Base-by-base conservation (phyloP, 1,139 yeast genomes). In the Kluyveromyces sp. region DNA sequence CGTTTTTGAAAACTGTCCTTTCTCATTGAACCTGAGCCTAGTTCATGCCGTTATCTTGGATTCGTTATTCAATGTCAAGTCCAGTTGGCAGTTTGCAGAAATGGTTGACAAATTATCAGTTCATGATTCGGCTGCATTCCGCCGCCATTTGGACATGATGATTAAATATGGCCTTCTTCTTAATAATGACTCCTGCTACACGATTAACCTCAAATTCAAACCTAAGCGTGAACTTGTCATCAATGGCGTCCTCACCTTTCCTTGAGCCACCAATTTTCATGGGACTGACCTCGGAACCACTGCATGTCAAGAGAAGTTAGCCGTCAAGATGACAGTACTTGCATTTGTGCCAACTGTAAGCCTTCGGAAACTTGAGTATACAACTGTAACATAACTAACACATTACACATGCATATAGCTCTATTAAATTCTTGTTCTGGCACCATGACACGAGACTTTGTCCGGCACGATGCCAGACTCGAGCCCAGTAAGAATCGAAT, bases 1-100 rank as follows among this genome's bases (percentile, higher is more conserved):
- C 2, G 20, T 19, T 12, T 42, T 42, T 28, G 12, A 17, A 1
- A 39, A 28, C 13, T n/a, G 17, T 4, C n/a, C 12, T 13, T 28
- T 38, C 12, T 25, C 18, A 9, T 12, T 42, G 11, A 22, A 42
- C 13, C 11, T 42, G 17, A 36, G 33, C 22, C 22, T 42, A n/a
- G 33, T 26, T 30, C 45, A 42, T 15, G 45, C 45, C 11, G 17
- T 39, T 18, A 34, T 42, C 8, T 17, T 42, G 7, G 36, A 39
- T 18, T 30, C 36, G 3, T 20, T 42, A 3, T 42, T 38, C 35
- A 28, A 35, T 20, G 28, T n/a, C 8, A 29, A 15, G 9, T 12
- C 9, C 6, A n/a, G 17, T 12, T 38, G 42, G 36, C n/a, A 17
- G 12, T 20, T 33, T 4, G 30, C 30, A 3, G 39, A 34, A 3